These are phyloP conservation scores for Hysterium pulicare DNA, from an alignment of 2,329 filamentous ascomycete species.

Conservation along the genomic window DNA sequence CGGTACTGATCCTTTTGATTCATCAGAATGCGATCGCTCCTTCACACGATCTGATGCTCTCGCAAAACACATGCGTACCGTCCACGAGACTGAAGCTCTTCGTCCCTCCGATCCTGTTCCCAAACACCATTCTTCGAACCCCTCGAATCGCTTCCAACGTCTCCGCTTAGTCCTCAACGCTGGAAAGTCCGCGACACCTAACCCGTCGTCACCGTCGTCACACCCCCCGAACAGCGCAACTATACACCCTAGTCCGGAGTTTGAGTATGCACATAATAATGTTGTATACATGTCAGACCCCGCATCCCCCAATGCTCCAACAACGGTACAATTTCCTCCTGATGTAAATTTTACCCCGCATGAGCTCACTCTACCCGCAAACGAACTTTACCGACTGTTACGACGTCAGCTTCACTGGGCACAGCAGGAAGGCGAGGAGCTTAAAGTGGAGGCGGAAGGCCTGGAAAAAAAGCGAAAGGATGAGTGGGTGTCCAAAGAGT, in stretches of 20 bases:
- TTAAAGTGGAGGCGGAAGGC: conserved; percentile 62
- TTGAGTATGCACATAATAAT: conserved; percentile 52
- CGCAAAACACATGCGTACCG: conserved; percentile 97
- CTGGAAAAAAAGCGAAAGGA: conserved; percentile 65
- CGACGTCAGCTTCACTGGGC: conserved; percentile 70
- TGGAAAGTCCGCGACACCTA: conserved; percentile 14
- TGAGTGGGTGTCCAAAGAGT: conserved; percentile 78
- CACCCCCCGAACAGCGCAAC: conserved; percentile 23
- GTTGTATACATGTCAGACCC: conserved; percentile 57
- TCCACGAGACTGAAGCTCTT: conserved; percentile 93
- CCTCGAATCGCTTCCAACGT: conserved; percentile 46
- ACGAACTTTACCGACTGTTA: conserved; percentile 62
- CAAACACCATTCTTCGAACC: conserved; percentile 55
- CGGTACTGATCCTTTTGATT: background rate
- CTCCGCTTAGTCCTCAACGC: conserved; percentile 44
- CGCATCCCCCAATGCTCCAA: conserved; percentile 57
- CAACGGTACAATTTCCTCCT: conserved; percentile 51
- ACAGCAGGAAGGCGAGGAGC: conserved; percentile 60
- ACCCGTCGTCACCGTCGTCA: conserved; percentile 32
- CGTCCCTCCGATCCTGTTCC: conserved; percentile 71
- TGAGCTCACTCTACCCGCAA: conserved; percentile 64
- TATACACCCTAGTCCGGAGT: conserved; percentile 18
- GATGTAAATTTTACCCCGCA: conserved; percentile 61
- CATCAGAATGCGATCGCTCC: conserved; percentile 86
- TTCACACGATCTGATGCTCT: conserved; percentile 95